Evolutionary conservation across 2,329 filamentous ascomycete species (phyloP), one percentile per base, ranked within the genome.

Genomic region (Calonectria pseudoturangicola): DNA sequence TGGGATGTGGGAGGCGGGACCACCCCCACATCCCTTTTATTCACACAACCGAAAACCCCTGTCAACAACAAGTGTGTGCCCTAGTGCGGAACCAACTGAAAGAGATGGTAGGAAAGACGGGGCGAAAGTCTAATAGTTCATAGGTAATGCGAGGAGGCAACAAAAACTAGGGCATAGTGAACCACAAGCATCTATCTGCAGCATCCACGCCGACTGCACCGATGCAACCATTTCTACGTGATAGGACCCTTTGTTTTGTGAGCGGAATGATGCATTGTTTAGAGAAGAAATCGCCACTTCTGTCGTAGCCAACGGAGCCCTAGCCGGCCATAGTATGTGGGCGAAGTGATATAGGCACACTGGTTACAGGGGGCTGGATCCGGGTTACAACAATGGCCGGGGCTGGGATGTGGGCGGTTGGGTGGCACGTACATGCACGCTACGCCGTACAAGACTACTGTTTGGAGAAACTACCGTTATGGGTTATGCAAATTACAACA

Each of bases 1-100:
- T 68, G 66, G 66, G 66, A 45, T 48, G 12, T 33, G 39, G 50
- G 50, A 60, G 21, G 21, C 51, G n/a, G 33, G 13, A 16, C 54
- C 54, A 41, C 54, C 33, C 54, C 54, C 54, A 58, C 54, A 58
- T 41, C 16, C 33, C 54, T 33, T 33, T 1, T 4, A 3, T 27
- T 25, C n/a, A 13, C 4, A 58, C 54, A 21, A 58, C 54, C 33
- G 33, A 41, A 5, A 12, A n/a, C 54, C 43, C 54, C 13, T 36
- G 54, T 41, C 54, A 25, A 58, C 21, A 4, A 28, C 10, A 58
- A n/a, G 30, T 39, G 33, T 41, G 7, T 4, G 25, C n/a, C 12
- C 33, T 36, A 58, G 54, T n/a, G 36, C 54, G 10, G 33, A 36
- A 16, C 13, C 4, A 58, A 18, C 12, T n/a, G 33, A 58, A 41